Conservation (phyloP, 345 rosid species). For the Eucalyptus cloeziana region DNA sequence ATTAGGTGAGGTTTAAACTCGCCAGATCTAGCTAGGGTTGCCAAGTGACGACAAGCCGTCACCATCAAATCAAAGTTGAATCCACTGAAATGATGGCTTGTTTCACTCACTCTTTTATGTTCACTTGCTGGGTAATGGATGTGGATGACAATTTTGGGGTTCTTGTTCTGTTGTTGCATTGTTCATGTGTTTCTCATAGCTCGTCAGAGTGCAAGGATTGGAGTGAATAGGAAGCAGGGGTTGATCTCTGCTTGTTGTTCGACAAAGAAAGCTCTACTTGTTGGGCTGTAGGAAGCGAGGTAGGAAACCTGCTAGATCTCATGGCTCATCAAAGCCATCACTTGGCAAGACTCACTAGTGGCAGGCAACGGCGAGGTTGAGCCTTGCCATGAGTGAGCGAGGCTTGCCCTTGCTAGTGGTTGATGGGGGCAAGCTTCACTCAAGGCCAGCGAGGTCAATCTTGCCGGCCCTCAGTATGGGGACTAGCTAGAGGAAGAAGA, state of each 20-base stretch:
- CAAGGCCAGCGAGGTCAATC: background rate
- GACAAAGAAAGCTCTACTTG: background rate
- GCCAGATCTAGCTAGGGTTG: fast-evolving
- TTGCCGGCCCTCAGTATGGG: fast-evolving
- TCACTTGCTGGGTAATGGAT: fast-evolving
- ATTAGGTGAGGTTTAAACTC: too few species aligned
- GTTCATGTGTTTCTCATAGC: slow-evolving; percentile 10
- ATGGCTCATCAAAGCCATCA: background rate
- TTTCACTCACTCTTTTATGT: background rate
- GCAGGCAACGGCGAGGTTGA: fast-evolving
- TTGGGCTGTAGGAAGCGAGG: slow-evolving; percentile 21
- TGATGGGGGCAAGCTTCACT: fast-evolving
- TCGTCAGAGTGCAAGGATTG: background rate
- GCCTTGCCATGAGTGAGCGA: fast-evolving
- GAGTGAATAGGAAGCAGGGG: slow-evolving; percentile 18
- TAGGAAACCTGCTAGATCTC: slow-evolving; percentile 23
- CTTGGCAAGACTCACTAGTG: background rate
- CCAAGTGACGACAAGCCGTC: background rate
- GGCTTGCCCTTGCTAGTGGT: fast-evolving
- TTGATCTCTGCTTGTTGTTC: background rate
- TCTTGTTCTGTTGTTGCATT: slow-evolving; percentile 7
- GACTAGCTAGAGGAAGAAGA: background rate
- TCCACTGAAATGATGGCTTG: background rate
- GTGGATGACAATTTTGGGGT: background rate
- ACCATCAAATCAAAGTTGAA: slow-evolving; percentile 18